Evolutionary conservation across 2,329 filamentous ascomycete species (phyloP).

Genomic region (Coleophoma crateriformis): DNA sequence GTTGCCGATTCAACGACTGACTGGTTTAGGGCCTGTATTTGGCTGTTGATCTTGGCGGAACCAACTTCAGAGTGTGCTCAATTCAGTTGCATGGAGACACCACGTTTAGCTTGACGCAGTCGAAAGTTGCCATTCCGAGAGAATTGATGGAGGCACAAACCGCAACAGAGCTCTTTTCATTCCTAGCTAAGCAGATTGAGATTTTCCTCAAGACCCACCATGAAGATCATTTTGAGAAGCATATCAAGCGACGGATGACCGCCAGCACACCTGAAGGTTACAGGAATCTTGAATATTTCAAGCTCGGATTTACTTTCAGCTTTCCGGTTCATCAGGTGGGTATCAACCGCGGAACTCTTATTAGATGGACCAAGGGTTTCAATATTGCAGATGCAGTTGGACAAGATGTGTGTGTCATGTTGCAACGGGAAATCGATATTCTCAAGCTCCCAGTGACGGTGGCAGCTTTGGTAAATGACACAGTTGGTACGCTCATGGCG

Average conservation of each 20-base stretch:
- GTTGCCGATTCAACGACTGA: conserved; percentile 3
- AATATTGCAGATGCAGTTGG: conserved; percentile 93
- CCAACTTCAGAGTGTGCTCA: conserved; percentile 97
- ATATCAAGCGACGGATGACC: conserved; percentile 59
- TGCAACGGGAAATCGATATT: conserved; percentile 85
- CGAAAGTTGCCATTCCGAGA: conserved; percentile 85
- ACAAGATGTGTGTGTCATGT: conserved; percentile 86
- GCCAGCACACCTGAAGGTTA: conserved; percentile 52
- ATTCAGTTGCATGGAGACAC: conserved; percentile 90
- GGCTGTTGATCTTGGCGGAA: conserved; percentile 95
- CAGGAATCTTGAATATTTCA: conserved; percentile 74
- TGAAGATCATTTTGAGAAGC: conserved; percentile 73
- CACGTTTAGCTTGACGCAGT: conserved; percentile 89
- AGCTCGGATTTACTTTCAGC: conserved; percentile 97
- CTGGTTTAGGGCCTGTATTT: conserved; percentile 71
- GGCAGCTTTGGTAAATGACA: conserved; percentile 95
- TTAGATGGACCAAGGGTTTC: conserved; percentile 98
- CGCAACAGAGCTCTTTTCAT: conserved; percentile 81
- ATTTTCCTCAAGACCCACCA: conserved; percentile 83
- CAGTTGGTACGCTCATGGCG: conserved; percentile 95
- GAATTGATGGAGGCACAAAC: conserved; percentile 87
- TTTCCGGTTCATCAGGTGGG: conserved; percentile 92
- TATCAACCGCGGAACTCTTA: conserved; percentile 90
- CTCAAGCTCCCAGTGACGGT: conserved; percentile 85
- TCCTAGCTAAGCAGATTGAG: conserved; percentile 90